phyloP scores from a whole-genome alignment of 441 rosid species.

The Omphalea diandra region DNA sequence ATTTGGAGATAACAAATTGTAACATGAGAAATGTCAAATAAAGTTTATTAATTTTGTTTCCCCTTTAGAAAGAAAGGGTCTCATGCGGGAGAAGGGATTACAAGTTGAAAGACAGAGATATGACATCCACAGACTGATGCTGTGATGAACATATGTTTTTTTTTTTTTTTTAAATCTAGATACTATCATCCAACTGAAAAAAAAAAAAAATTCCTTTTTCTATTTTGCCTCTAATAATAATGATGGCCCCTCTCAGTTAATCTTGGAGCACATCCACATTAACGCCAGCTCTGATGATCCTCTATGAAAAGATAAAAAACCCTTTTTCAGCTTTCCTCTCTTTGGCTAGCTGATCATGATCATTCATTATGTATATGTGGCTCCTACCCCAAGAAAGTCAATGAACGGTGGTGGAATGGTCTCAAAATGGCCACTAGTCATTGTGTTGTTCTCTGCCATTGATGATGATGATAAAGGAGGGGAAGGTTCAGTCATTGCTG shows the following conservation, averaged over 20 bases:
- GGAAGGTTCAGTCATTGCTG: conserved; percentile 32
- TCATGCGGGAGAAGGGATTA: background rate
- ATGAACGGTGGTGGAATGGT: conserved; percentile 56
- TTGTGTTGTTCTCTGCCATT: conserved; percentile 23
- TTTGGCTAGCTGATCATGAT: background rate
- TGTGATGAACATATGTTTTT: background rate
- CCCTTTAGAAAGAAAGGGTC: conserved; percentile 5
- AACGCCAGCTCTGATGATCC: conserved; percentile 24
- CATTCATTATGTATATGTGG: conserved; percentile 36
- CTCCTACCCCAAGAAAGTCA: conserved; percentile 98
- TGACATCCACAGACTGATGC: conserved; percentile 21
- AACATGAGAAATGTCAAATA: no score
- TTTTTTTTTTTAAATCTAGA: background rate
- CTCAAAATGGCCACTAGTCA: conserved; percentile 33
- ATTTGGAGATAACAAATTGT: no score
- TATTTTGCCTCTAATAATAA: conserved; percentile 36
- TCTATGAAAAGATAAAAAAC: conserved; percentile 8
- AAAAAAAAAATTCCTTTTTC: background rate
- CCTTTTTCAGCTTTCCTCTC: conserved; percentile 18
- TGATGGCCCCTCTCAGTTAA: conserved; percentile 28
- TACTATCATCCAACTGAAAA: conserved; percentile 19
- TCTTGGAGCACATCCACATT: conserved; percentile 31
- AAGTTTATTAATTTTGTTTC: conserved; percentile 9
- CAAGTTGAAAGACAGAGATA: conserved; percentile 13
- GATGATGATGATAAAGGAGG: conserved; percentile 25